Percentiles rank a stretch among this genome's conserved stretches.
Conservation (phyloP, 768 basidiomycete species). For the Lepiota brunneoincarnata region DNA sequence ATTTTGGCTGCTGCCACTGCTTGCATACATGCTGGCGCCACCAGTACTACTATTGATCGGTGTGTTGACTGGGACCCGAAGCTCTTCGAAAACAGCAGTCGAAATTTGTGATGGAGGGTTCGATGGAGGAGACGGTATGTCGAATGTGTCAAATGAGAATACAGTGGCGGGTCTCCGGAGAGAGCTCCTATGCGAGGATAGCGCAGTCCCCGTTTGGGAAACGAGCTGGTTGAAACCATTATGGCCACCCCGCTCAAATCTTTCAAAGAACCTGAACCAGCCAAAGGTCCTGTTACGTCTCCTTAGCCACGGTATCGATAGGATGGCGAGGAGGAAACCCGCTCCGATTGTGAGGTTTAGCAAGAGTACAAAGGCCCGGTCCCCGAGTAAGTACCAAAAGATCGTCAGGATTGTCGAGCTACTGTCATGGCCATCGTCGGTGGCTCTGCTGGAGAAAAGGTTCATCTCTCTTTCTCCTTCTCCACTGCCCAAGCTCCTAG, state of each 20-base stretch:
- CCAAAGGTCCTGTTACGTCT: not conserved
- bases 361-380: not conserved
- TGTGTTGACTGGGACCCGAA: too few species aligned
- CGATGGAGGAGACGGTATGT: not conserved
- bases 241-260: not conserved
- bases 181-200: not conserved
- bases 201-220: not conserved
- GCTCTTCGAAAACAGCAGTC: too few species aligned
- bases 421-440: too few species aligned
- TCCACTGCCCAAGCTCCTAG: too few species aligned
- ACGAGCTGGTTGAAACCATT: not conserved
- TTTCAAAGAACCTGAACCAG: not conserved
- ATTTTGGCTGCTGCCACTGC: not conserved
- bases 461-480: too few species aligned
- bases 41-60: not conserved
- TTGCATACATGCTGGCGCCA: not conserved
- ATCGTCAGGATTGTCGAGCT: not conserved
- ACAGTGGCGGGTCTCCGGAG: not conserved
- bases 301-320: conserved; percentile 1
- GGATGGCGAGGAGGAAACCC: not conserved
- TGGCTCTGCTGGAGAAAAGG: too few species aligned
- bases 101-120: not conserved
- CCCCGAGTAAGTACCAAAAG: not conserved
- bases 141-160: not conserved
- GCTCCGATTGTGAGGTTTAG: conserved; percentile 1